Conservation (phyloP, 2,329 filamentous ascomycete species). For the Fusarium sp. region DNA sequence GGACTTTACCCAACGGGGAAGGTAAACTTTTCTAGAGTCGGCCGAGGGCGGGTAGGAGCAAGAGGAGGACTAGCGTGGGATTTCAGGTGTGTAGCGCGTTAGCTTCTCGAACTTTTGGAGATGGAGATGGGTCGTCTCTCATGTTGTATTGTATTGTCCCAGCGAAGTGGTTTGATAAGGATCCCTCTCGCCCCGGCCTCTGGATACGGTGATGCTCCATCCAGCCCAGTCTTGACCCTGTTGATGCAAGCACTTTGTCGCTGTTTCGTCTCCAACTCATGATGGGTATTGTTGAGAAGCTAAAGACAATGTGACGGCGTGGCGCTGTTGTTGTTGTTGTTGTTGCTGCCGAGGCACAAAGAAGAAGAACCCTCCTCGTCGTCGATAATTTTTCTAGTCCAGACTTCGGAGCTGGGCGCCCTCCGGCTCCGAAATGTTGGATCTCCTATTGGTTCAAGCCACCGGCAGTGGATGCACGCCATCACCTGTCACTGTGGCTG, state of each 20-base stretch:
- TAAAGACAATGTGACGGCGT: neutral
- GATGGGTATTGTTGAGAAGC: neutral
- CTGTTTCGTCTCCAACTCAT: neutral
- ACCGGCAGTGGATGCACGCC: neutral
- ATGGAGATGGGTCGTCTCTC: neutral
- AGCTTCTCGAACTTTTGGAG: neutral
- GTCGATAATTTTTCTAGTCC: neutral
- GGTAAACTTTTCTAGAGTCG: slow-evolving; percentile 16
- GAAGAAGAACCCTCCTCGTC: neutral
- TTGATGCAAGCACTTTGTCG: neutral
- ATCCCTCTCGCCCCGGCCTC: neutral
- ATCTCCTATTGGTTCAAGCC: slow-evolving; percentile 10
- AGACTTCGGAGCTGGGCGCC: slow-evolving; percentile 8
- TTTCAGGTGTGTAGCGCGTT: neutral
- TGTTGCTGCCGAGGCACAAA: slow-evolving; percentile 9
- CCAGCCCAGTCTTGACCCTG: neutral
- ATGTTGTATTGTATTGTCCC: neutral
- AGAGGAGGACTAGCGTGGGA: too few species aligned
- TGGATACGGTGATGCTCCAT: neutral
- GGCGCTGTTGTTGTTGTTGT: neutral
- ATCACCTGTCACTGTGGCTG: neutral
- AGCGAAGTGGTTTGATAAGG: neutral
- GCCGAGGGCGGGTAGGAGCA: slow-evolving; percentile 4
- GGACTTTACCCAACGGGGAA: slow-evolving; percentile 25
- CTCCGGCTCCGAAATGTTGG: slow-evolving; percentile 23